These are phyloP conservation scores for Trametes punicea DNA, from an alignment of 768 basidiomycete genomes.

Conservation along the genomic window DNA sequence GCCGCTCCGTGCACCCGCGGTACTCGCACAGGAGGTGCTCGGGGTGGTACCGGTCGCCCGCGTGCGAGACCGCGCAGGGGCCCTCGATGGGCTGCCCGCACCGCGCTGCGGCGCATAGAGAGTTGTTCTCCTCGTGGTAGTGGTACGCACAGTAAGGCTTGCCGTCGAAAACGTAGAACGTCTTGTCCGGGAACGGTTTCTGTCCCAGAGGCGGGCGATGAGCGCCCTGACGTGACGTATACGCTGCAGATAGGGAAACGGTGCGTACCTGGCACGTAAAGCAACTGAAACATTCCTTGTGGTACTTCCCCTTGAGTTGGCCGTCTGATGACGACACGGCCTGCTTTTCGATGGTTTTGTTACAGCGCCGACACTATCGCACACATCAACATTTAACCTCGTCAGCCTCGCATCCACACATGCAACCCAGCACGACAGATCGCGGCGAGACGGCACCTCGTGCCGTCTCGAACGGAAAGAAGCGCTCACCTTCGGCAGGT, in stretches of 20 bases:
- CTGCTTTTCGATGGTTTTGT: conserved; percentile 82
- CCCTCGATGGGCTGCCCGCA: conserved; percentile 94
- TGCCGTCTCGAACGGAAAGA: background rate
- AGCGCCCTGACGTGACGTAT: background rate
- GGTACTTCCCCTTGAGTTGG: conserved; percentile 94
- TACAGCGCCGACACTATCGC: conserved; percentile 80
- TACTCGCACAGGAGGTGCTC: conserved; percentile 86
- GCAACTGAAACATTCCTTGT: conserved; percentile 89
- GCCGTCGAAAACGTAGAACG: conserved; percentile 89
- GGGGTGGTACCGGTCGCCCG: conserved; percentile 80
- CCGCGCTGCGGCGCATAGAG: conserved; percentile 71
- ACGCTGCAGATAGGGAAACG: background rate
- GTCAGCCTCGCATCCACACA: background rate
- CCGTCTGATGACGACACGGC: conserved; percentile 91
- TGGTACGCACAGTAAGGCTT: conserved; percentile 90
- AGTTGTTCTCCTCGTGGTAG: conserved; percentile 90
- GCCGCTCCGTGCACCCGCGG: conserved; percentile 48
- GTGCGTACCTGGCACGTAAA: conserved; percentile 66
- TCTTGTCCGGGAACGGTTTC: conserved; percentile 89
- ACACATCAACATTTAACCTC: background rate
- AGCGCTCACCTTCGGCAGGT: conserved; percentile 76
- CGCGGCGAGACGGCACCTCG: background rate
- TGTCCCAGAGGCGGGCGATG: conserved; percentile 28
- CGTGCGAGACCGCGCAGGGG: conserved; percentile 83
- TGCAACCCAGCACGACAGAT: conserved; percentile 1